Base-by-base conservation (phyloP, 2,329 filamentous ascomycete genomes). In the Trichoderma sp. region DNA sequence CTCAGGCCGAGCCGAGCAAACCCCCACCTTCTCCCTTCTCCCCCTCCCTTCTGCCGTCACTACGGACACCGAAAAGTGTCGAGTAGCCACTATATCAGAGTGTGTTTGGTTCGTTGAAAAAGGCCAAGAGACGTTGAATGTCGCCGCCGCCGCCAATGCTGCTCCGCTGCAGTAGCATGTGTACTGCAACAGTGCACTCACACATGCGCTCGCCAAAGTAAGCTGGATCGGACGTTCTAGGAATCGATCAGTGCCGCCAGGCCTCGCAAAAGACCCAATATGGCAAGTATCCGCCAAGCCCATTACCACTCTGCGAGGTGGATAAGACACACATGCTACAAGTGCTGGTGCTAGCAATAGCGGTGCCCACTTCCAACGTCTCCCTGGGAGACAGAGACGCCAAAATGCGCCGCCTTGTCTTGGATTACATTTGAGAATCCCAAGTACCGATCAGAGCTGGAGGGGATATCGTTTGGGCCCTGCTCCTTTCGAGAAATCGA, bases 181-280 rank as follows among this genome's bases (percentile, higher is more conserved):
- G 26, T 58, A n/a, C 55, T 30, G 12, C 12, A 17, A 39, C 36
- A 34, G 9, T 4, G 36, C 23, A 20, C 30, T 34, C 63, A 30
- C 11, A 34, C 43, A 32, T 55, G 28, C 28, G 64, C 30, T 50
- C 23, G 63, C 53, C 30, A 12, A 57, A 36, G 63, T 69, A 69
- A 59, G 68, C 59, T 64, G 58, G 68, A 70, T 70, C 58, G 68
- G 68, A 63, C 68, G 43, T 57, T 70, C 32, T 61, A 70, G 68
- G 58, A 53, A 57, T 64, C 58, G 43, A 47, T 63, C 67, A 63
- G n/a, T 36, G 43, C 39, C 15, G 36, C 36, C 36, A 39, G 36
- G 36, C 36, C 36, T 39, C 36, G 36, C 32, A 61, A 57, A n/a
- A 23, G 11, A 23, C 66, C 66, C 59, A 68, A 61, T 62, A 61